Evolutionary conservation across 306 rosid genomes (phyloP), one percentile per base, ranked within the genome.

Genomic region (Lathyrus tuberosus): DNA sequence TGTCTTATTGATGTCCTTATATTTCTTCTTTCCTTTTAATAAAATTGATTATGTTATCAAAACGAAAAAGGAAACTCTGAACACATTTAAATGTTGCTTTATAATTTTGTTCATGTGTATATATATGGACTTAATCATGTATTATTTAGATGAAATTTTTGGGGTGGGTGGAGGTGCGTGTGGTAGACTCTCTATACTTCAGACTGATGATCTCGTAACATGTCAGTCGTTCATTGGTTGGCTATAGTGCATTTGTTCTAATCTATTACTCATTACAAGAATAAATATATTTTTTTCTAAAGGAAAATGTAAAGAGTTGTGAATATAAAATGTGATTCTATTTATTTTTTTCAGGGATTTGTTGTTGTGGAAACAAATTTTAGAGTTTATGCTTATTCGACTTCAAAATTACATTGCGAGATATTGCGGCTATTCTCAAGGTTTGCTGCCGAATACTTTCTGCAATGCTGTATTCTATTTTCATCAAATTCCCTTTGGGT

Each of bases 331-430:
- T 65, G 12, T 46, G 11, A 14, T 70, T 73, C 47, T 74, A 17
- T 33, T 53, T 42, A 58, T 43, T 49, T 46, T 65, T 49, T 76
- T 42, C 78, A 91, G 99, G 97, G 97, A 20, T 91, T 87, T 71
- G 96, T 91, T 53, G 97, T 94, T 24, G 97, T 91, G 70, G 99
- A 94, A 80, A 91, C 97, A 52, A 94, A 94, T 76, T 94, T 94
- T 78, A 84, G 96, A 76, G 78, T 86, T 69, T 91, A 94, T 71
- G 99, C 99, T 38, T 91, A 94, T 84, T 91, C 99, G 11, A 30
- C 95, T 69, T 94, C 97, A 49, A 94, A 82, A 75, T 84, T 94
- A 74, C 99, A 88, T 69, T 91, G 92, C 80, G 97, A 94, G 85
- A 91, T 94, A 73, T 87, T 94, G 71, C 89, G 97, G 58, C 92